Evolutionary conservation across 2,329 filamentous ascomycete species (phyloP).

Genomic region (Helminthosporium solani): DNA sequence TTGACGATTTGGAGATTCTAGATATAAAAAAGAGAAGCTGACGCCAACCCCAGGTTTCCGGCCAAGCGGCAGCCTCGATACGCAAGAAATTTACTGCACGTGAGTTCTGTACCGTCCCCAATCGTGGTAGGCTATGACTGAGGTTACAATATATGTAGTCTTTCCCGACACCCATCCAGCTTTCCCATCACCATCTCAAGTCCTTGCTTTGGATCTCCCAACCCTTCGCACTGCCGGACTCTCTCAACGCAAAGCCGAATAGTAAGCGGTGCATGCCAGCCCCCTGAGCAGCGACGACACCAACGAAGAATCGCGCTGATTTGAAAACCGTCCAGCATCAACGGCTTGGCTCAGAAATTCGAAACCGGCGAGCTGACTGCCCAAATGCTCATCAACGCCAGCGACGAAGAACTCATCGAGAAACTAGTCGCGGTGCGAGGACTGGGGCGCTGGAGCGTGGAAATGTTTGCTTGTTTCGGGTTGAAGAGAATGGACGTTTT

Average conservation of each 20-base stretch:
- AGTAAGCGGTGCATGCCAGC: slow-evolving; percentile 40
- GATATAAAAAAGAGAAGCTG: too few relatives aligned
- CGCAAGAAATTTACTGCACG: slow-evolving; percentile 74
- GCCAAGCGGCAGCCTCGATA: slow-evolving; percentile 86
- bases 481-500: slow-evolving; percentile 94
- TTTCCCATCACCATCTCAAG: slow-evolving; percentile 77
- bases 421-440: slow-evolving; percentile 83
- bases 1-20: too few relatives aligned
- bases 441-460: slow-evolving; percentile 85
- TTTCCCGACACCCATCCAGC: slow-evolving; percentile 54
- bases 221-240: slow-evolving; percentile 80
- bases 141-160: slow-evolving; percentile 5
- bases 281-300: too few relatives aligned
- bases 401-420: slow-evolving; percentile 82
- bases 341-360: slow-evolving; percentile 83
- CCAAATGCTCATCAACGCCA: slow-evolving; percentile 71
- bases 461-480: slow-evolving; percentile 91
- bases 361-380: slow-evolving; percentile 71
- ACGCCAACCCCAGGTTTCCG: slow-evolving; percentile 62
- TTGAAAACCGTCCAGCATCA: slow-evolving; percentile 49
- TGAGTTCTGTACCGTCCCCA: slow-evolving; percentile 27
- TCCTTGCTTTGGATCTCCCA: slow-evolving; percentile 61
- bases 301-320: neutral
- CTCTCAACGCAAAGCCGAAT: slow-evolving; percentile 93
- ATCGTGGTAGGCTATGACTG: neutral